Percentiles rank a stretch among this genome's conserved stretches.
Evolutionary conservation across 2,329 filamentous ascomycete species (phyloP).

Genomic region (Fusarium floridanum): DNA sequence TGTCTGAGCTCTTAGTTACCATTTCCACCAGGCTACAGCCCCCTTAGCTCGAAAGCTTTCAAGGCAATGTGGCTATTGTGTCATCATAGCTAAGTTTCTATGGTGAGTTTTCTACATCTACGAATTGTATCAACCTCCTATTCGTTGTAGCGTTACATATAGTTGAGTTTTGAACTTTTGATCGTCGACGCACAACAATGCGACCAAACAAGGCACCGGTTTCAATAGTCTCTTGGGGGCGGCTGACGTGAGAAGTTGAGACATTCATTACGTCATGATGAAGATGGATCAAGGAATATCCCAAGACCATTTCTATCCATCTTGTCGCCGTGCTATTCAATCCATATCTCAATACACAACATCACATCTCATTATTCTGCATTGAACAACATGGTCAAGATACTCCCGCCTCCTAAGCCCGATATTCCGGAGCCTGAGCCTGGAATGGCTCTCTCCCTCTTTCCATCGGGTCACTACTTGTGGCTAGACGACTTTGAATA

Average conservation of each 20-base stretch:
- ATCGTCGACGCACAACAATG: background rate
- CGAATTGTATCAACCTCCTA: too few relatives aligned
- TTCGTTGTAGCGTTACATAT: background rate
- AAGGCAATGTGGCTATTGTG: background rate
- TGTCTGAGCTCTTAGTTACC: background rate
- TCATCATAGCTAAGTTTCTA: background rate
- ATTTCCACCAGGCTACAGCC: background rate
- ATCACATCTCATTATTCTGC: background rate
- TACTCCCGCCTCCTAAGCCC: background rate
- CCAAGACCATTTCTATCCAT: background rate
- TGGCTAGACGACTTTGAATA: background rate
- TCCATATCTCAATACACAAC: background rate
- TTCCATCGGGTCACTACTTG: background rate
- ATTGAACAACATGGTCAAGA: background rate
- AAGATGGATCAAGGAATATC: background rate
- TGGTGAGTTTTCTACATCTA: background rate
- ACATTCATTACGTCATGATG: background rate
- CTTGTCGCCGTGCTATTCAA: background rate
- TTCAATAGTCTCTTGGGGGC: background rate
- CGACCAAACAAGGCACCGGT: background rate
- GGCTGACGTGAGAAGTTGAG: background rate
- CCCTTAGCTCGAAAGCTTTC: background rate
- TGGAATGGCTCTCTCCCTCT: background rate
- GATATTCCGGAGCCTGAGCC: background rate
- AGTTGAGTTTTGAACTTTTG: background rate